phyloP scores from a whole-genome alignment of 176 grass and related monocot genomes.

The Oryza longistaminata region DNA sequence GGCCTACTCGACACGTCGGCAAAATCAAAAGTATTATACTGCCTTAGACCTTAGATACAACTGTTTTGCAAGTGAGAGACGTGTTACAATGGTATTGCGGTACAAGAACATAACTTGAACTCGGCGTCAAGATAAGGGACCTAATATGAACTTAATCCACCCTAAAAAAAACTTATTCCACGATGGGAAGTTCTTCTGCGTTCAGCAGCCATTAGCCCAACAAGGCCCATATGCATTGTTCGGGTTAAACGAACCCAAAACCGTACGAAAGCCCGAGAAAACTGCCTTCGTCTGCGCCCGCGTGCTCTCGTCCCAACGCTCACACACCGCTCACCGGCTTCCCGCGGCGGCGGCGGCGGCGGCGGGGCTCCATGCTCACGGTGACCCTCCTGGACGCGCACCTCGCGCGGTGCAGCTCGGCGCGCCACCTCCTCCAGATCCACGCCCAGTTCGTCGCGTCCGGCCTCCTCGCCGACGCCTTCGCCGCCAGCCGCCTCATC shows the following conservation, averaged over 20 bases:
- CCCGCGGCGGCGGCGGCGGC: not conserved
- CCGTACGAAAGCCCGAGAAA: not conserved
- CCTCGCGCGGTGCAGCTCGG: constrained; percentile 59
- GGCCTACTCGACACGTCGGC: no score
- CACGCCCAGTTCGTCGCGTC: constrained; percentile 67
- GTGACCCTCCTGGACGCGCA: constrained; percentile 75
- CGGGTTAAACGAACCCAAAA: not conserved
- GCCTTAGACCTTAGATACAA: no score
- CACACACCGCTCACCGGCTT: not conserved
- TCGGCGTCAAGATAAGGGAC: no score
- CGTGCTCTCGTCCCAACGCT: no score
- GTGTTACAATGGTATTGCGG: no score
- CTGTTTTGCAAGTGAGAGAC: no score
- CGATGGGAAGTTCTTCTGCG: not conserved
- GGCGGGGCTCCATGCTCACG: constrained; percentile 44
- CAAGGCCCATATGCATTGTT: not conserved
- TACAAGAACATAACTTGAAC: no score
- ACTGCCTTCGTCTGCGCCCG: not conserved
- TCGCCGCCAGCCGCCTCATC: constrained; percentile 72
- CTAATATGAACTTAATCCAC: no score
- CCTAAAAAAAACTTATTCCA: no score
- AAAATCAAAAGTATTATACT: no score
- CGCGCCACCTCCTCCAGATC: constrained; percentile 63
- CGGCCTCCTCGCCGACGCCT: constrained; percentile 75
- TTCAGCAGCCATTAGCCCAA: not conserved